Conservation (phyloP, 371 early-diverging fungal genomes). For the Apophysomyces ossiformis region DNA sequence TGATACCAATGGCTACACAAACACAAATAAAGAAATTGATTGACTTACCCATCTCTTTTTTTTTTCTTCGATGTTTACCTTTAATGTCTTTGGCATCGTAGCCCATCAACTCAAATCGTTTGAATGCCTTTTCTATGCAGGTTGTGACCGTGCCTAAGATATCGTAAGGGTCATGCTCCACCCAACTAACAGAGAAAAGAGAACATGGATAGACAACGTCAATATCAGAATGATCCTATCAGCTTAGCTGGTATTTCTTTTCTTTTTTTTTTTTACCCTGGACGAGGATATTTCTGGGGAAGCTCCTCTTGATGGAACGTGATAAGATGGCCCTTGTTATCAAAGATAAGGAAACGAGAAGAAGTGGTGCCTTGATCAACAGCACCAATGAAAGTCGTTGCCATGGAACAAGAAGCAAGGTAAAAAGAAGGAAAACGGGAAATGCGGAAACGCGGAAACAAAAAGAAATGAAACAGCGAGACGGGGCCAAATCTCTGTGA, state of each 20-base stretch:
- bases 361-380: conserved; percentile 96
- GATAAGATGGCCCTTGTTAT: conserved; percentile 72
- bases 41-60: neutral
- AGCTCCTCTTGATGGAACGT: conserved; percentile 83
- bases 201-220: neutral
- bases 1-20: conserved; percentile 78
- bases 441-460: conserved; percentile 2
- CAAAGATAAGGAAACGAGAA: conserved; percentile 90
- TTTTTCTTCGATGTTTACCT: conserved; percentile 29
- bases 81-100: conserved; percentile 61
- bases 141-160: conserved; percentile 67
- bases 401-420: conserved; percentile 6
- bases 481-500: too few species aligned
- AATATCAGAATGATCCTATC: too few species aligned
- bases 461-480: neutral
- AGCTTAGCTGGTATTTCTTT: neutral
- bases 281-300: conserved; percentile 71
- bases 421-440: conserved; percentile 13
- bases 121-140: conserved; percentile 67
- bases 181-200: conserved; percentile 64
- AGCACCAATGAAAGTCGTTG: conserved; percentile 73
- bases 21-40: neutral
- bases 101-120: conserved; percentile 65
- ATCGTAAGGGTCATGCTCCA: conserved; percentile 80
- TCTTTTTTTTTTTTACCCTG: conserved; percentile 88